Evolutionary conservation across 2,329 filamentous ascomycete species (phyloP), one percentile per base, ranked within the genome.

Genomic region (Thelonectria rubi): DNA sequence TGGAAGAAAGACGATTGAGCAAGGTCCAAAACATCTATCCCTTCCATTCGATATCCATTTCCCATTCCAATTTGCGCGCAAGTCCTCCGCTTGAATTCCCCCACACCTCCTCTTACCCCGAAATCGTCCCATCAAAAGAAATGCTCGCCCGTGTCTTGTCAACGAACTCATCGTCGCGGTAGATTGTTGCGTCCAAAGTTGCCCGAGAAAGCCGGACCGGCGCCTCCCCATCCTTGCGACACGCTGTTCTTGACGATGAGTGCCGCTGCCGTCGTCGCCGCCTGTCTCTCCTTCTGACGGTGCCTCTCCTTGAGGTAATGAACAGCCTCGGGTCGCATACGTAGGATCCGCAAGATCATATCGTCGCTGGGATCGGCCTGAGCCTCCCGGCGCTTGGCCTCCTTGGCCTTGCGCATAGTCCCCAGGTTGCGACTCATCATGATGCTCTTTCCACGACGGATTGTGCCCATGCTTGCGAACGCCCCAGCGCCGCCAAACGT

Each of bases 351-450:
- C 71, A 99, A 78, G 68, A 99, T 98, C 91, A 98, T 98, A 75
- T 99, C 95, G 76, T 99, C 95, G 75, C 91, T 97, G 2, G 95
- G 94, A 75, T 98, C 95, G 1, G 95, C 94, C 75, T 99, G 95
- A 1, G 93, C 93, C 75, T 98, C 94, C 70, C 94, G 93, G 65
- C 95, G 86, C 81, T 97, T 97, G 78, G 97, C 94, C 76, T 97
- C 93, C 78, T 98, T 98, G 42, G 92, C 93, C 74, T 94, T 92
- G 70, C 89, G 90, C 93, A 99, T 98, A 8, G 95, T 98, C 47
- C 95, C 95, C 55, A 99, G 80, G 75, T 98, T 99, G 59, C 94
- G 89, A 70, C 88, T 93, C 79, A 97, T 89, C 91, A 99, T 93
- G 77, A 99, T 96, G 67, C 89, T 92, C 86, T 90, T 88, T 68